phyloP scores from a whole-genome alignment of 148 eudicot species.

The Talinum fruticosum region DNA sequence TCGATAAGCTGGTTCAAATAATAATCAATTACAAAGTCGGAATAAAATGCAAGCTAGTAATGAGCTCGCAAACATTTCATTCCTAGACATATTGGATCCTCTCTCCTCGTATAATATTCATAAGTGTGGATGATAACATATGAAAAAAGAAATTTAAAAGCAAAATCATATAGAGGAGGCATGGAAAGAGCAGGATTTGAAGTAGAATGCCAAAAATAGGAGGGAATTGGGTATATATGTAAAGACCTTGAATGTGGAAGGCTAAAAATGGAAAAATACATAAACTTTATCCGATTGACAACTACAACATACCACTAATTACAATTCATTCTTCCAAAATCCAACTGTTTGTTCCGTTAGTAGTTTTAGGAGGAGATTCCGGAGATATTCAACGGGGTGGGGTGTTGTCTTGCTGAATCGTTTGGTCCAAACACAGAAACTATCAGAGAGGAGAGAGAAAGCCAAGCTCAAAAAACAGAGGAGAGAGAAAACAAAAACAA shows the following conservation, averaged over 20 bases:
- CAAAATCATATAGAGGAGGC: neutral
- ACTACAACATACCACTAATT: conserved; percentile 32
- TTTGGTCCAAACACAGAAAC: conserved; percentile 34
- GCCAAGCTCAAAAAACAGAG: too few relatives aligned
- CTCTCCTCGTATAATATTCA: too few relatives aligned
- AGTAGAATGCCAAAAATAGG: conserved; percentile 13
- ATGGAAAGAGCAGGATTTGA: neutral
- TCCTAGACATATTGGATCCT: neutral
- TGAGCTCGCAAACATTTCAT: too few relatives aligned
- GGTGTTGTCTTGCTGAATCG: conserved; percentile 36
- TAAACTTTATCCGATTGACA: neutral
- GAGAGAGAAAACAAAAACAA: conserved; percentile 6
- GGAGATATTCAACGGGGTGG: conserved; percentile 33
- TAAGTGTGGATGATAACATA: neutral
- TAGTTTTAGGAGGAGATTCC: conserved; percentile 49
- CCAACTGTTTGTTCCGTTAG: conserved; percentile 54
- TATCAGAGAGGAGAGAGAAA: conserved; percentile 19
- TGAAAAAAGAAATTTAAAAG: neutral
- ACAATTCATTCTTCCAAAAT: conserved; percentile 32
- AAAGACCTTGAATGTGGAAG: conserved; percentile 14
- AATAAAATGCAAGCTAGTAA: too few relatives aligned
- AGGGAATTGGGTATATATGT: neutral
- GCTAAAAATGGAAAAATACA: conserved; percentile 31
- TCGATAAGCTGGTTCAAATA: too few relatives aligned
- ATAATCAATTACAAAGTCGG: neutral